phyloP scores from a whole-genome alignment of 2,329 filamentous ascomycete species.

The Harringtonia lauricola region DNA sequence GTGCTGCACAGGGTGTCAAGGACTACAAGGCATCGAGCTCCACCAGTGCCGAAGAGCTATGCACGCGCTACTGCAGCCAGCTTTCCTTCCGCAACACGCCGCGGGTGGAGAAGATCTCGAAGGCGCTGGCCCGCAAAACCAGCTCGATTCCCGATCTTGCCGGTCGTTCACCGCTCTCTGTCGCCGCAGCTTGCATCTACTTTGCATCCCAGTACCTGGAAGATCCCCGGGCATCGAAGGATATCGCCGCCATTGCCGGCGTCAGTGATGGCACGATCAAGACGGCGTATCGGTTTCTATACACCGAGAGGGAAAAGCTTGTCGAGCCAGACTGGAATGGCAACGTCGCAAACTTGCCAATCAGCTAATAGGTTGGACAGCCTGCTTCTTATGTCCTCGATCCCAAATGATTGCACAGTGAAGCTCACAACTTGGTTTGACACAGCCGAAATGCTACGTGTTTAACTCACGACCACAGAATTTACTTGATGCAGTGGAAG shows the following conservation, averaged over 20 bases:
- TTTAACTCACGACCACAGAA: no score
- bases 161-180: conserved; percentile 85
- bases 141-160: conserved; percentile 70
- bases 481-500: no score
- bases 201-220: conserved; percentile 85
- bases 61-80: conserved; percentile 79
- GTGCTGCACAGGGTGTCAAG: conserved; percentile 38
- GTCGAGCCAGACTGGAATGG: conserved; percentile 30
- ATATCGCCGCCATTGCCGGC: conserved; percentile 73
- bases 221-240: conserved; percentile 67
- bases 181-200: conserved; percentile 92
- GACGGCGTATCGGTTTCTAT: conserved; percentile 85
- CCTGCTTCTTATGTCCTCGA: no score
- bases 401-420: no score
- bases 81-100: conserved; percentile 63
- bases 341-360: conserved; percentile 59
- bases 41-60: conserved; percentile 74
- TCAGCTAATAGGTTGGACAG: conserved; percentile 26
- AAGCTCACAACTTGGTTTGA: no score
- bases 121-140: conserved; percentile 67
- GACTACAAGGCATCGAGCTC: conserved; percentile 65
- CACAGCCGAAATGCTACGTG: no score
- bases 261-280: conserved; percentile 97
- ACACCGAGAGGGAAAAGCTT: conserved; percentile 60
- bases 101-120: conserved; percentile 68